Conservation (phyloP, 129 eudicot genomes). For the Silybum marianum region DNA sequence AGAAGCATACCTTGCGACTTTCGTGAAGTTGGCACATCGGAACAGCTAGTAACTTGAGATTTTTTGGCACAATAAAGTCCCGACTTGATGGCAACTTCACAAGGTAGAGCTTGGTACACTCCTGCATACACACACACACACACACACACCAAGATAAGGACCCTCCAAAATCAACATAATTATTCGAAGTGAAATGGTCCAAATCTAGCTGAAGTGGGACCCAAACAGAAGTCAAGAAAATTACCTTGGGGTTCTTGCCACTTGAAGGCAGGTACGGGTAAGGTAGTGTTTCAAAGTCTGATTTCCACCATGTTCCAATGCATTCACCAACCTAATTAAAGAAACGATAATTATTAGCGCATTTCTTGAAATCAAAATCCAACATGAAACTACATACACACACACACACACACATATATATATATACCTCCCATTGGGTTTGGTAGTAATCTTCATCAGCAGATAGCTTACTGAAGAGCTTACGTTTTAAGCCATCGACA, state of each 20-base stretch:
- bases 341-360: conserved; percentile 1
- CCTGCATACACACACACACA: conserved; percentile 40
- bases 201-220: neutral
- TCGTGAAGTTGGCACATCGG: conserved; percentile 78
- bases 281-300: conserved; percentile 61
- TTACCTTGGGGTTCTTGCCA: conserved; percentile 67
- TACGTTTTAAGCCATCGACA: conserved; percentile 65
- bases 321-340: conserved; percentile 71
- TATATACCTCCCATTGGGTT: conserved; percentile 71
- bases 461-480: conserved; percentile 69
- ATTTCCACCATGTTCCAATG: conserved; percentile 87
- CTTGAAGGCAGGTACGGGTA: conserved; percentile 71
- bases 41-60: conserved; percentile 64
- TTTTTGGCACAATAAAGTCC: conserved; percentile 65
- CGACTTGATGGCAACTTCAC: conserved; percentile 69
- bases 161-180: neutral
- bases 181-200: neutral
- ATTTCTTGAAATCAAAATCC: neutral
- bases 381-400: neutral
- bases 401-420: too few relatives aligned
- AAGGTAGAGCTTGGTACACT: conserved; percentile 77
- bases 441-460: conserved; percentile 44
- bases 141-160: neutral
- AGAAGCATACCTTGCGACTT: conserved; percentile 57
- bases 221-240: neutral